Base-by-base conservation (phyloP, 2,329 filamentous ascomycete genomes). In the Ophiostoma novo-ulmi region DNA sequence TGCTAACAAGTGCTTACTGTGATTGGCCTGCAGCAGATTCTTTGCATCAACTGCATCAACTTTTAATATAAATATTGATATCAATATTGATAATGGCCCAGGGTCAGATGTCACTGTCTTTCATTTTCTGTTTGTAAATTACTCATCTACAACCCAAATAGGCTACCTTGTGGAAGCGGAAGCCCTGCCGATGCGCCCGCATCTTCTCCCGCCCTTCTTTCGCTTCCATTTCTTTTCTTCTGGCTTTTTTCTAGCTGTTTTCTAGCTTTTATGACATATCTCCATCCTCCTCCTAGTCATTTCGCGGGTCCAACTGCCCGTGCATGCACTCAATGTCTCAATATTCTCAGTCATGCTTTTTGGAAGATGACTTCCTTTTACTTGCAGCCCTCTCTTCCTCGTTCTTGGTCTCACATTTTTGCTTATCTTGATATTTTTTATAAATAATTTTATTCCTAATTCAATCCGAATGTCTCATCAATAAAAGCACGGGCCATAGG, bases 1-100 rank as follows among this genome's bases (percentile, higher is more conserved):
- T 70, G 38, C 26, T 39, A 70, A 68, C 41, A 68, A 65, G 69
- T 31, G 64, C 48, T 26, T 22, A 2, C 36, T 11, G 14, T 67
- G 44, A 70, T 70, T 70, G 64, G 69, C 11, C 22, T 35, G 17
- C 61, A n/a, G 31, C 39, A 7, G n/a, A 20, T 2, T 48, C 6
- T 31, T 20, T 20, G 44, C 44, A 48, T 20, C 6, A 20, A 20
- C 17, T n/a, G 44, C 44, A 20, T 48, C 17, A 17, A 48, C 14
- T 48, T n/a, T 48, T 48, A 17, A 20, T 48, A 8, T 39, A 1
- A 13, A 1, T 48, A 48, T 48, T 48, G 44, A 20, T 48, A 8
- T 39, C 3, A 13, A 1, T 17, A 8, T 48, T 48, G 5, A n/a
- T n/a, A 17, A 17, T 8, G 17, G 5, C 17, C 5, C 5, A 39